phyloP scores from a whole-genome alignment of 495 filamentous ascomycete genomes.

The Tetracladium setigerum region DNA sequence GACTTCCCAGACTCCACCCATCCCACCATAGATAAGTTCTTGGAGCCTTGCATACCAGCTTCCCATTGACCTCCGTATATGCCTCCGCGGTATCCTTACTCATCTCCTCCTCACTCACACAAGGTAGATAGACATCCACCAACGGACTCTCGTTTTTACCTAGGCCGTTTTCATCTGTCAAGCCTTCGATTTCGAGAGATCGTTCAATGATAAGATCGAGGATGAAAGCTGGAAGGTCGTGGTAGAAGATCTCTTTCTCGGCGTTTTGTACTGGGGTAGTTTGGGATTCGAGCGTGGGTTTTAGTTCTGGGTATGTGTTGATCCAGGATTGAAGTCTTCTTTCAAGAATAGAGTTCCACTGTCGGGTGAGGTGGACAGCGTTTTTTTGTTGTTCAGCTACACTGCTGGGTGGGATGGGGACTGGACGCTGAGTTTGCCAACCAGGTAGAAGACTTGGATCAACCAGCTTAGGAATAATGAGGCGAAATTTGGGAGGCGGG shows the following conservation, averaged over 20 bases:
- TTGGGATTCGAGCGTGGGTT: not conserved
- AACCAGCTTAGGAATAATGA: slow-evolving; percentile 35
- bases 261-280: not conserved
- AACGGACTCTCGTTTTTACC: slow-evolving; percentile 12
- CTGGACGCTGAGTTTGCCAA: slow-evolving; percentile 22
- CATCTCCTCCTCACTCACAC: slow-evolving; percentile 5
- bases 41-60: slow-evolving; percentile 13
- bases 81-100: slow-evolving; percentile 1
- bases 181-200: slow-evolving; percentile 11
- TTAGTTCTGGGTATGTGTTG: not conserved
- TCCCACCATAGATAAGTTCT: slow-evolving; percentile 19
- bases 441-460: slow-evolving; percentile 37
- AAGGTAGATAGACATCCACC: slow-evolving; percentile 13
- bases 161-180: slow-evolving; percentile 15
- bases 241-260: slow-evolving; percentile 14
- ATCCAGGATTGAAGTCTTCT: slow-evolving; percentile 12
- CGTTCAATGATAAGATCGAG: slow-evolving; percentile 17
- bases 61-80: slow-evolving; percentile 2
- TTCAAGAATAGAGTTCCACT: slow-evolving; percentile 14
- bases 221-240: slow-evolving; percentile 13
- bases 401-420: slow-evolving; percentile 13
- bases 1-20: slow-evolving; percentile 11
- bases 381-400: slow-evolving; percentile 20
- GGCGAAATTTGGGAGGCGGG: slow-evolving; percentile 22
- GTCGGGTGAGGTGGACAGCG: slow-evolving; percentile 13